Conservation (phyloP, 495 filamentous ascomycete genomes). For the Aspergillus sclerotioniger region DNA sequence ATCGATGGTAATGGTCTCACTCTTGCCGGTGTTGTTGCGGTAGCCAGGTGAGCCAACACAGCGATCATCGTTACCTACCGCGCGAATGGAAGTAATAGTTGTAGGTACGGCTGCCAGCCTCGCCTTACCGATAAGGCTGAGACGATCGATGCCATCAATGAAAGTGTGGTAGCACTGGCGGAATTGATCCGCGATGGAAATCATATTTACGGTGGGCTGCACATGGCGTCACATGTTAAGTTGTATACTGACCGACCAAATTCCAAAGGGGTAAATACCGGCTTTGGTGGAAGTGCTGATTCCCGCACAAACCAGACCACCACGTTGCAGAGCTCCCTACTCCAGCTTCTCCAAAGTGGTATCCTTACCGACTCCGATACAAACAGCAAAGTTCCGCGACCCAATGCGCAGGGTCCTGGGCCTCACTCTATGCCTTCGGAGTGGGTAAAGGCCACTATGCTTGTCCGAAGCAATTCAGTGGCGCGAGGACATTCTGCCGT, state of each 20-base stretch:
- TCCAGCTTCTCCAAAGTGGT: slow-evolving; percentile 52
- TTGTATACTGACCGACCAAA: neutral
- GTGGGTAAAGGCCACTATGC: neutral
- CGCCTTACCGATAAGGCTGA: neutral
- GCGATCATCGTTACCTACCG: too few species aligned
- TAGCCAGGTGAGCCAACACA: neutral
- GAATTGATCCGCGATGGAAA: neutral
- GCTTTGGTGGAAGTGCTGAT: slow-evolving; percentile 64
- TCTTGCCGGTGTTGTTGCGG: neutral
- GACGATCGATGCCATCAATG: neutral
- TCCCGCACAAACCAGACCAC: slow-evolving; percentile 38
- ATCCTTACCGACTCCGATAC: slow-evolving; percentile 40
- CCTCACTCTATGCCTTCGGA: neutral
- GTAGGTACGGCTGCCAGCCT: neutral
- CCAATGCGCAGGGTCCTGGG: neutral
- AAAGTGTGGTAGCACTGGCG: neutral
- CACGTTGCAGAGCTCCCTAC: slow-evolving; percentile 47
- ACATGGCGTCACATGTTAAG: neutral
- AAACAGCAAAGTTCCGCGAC: neutral
- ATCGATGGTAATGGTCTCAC: neutral
- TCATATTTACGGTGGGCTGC: neutral
- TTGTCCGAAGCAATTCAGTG: neutral
- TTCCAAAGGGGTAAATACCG: slow-evolving; percentile 57
- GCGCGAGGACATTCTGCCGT: slow-evolving; percentile 52
- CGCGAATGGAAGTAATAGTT: neutral